Base-by-base conservation (phyloP, 208 protist species). In the Leishmania gerbilli region DNA sequence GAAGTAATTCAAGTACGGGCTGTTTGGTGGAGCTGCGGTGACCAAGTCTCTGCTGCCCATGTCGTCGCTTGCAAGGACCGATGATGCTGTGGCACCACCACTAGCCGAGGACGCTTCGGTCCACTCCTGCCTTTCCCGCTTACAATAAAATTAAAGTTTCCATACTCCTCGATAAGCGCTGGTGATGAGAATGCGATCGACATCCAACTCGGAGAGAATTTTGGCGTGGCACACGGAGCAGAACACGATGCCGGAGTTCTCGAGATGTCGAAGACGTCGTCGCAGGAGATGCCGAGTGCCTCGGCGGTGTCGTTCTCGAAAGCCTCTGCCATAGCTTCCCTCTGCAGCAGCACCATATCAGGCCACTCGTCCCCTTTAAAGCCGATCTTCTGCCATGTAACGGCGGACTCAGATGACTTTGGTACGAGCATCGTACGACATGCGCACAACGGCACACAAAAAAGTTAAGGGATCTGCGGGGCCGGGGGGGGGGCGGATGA, bases 361-460 rank as follows among this genome's bases (percentile, higher is more conserved):
- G 72, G 27, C 89, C 88, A 93, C 58, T 88, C 86, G 51, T 91
- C 86, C 5, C 84, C 88, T 42, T 86, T 84, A 74, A 93, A 93
- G n/a, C 83, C 79, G 17, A 95, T 78, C 69, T 87, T 88, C 58
- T 91, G 91, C 65, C 76, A 27, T 15, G 87, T 89, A 55, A 86
- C 79, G 11, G 87, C 77, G 31, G 78, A 76, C 42, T 85, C 76
- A 37, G 21, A 56, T 8, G 4, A 27, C 3, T 56, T 0, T 5
- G 56, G 40, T 13, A 62, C 51, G 49, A 74, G 9, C 79, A 77
- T 83, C 3, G 17, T 60, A 7, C 24, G 2, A 3, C 5, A 47
- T 1, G 37, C 13, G 21, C 13, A 8, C 65, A 47, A 17, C 27
- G 37, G 17, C 6, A 27, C 65, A 45, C 1, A 27, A 45, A n/a